A percentile compares a stretch with the other conserved stretches of the same genome.
Conservation (phyloP, 148 eudicot species). For the Vaccinium corymbosum region DNA sequence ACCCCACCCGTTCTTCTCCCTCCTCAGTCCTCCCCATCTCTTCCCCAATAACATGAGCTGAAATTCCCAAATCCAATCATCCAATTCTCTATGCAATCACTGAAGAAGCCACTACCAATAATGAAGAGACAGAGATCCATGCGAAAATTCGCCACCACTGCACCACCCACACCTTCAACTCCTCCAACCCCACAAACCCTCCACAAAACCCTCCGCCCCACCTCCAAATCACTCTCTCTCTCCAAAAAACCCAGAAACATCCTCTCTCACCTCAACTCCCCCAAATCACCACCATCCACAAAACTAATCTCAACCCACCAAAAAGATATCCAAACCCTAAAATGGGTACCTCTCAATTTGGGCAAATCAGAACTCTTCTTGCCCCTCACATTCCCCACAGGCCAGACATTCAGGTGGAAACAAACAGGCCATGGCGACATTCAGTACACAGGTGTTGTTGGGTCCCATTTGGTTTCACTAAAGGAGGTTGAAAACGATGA, state of each 20-base stretch:
- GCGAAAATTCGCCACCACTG: background rate
- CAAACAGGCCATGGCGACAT: constrained; percentile 50
- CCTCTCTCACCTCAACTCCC: constrained; percentile 29
- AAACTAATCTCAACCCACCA: constrained; percentile 14
- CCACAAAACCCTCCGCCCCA: constrained; percentile 18
- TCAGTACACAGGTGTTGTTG: constrained; percentile 74
- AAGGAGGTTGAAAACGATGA: constrained; percentile 55
- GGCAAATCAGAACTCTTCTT: constrained; percentile 62
- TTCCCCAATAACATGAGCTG: background rate
- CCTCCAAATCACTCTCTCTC: constrained; percentile 19
- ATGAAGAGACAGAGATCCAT: constrained; percentile 36
- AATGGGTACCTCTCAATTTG: constrained; percentile 72
- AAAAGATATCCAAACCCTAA: constrained; percentile 17
- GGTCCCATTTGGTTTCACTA: constrained; percentile 70
- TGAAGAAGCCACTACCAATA: constrained; percentile 5
- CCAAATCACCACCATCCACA: constrained; percentile 18
- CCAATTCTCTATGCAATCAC: constrained; percentile 9
- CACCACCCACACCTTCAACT: constrained; percentile 30
- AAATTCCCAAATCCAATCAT: background rate
- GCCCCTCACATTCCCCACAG: constrained; percentile 88
- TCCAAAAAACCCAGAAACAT: constrained; percentile 34
- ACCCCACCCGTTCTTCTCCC: background rate
- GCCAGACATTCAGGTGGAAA: constrained; percentile 95
- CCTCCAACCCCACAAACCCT: constrained; percentile 43
- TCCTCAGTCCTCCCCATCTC: background rate